Evolutionary conservation across 129 eudicot species (phyloP), one percentile per base, ranked within the genome.

Genomic region (Saussurea involucrata): DNA sequence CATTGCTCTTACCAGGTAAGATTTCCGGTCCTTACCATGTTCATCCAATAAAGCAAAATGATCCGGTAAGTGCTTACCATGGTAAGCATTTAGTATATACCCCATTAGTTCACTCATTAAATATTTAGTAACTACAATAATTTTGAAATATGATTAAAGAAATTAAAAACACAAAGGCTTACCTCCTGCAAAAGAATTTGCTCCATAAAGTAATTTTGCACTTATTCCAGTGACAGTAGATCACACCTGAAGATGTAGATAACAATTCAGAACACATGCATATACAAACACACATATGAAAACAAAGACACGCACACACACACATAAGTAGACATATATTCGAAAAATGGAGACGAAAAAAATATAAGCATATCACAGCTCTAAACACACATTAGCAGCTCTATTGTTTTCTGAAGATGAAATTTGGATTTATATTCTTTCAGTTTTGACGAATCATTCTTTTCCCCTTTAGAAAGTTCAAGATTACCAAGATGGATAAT

Each of bases 401-500:
- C 98, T 28, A 95, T 89, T 34, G 92, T 83, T 66, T 77, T 95
- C 80, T 95, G 84, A 81, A 95, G 90, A 85, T 95, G 98, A 80
- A 95, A 95, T 73, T 89, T 95, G 29, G 98, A 84, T 86, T 85
- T 86, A 27, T 91, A 92, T 73, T 91, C 96, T 82, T 91, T 95
- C 27, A 90, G 79, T 20, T 87, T 85, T 74, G 98, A 90, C 44
- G 98, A 85, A 88, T 95, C 98, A 77, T 82, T 20, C 77, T 95
- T 97, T 83, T 86, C 71, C 32, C 96, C 98, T 86, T 95, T 95
- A 2, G 83, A n/a, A 78, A 95, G 91, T 68, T 87, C 97, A 74
- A 95, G 65, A 84, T 95, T 95, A 83, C 98, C 98, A 57, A 95
- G 96, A 89, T 95, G 98, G 74, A 95, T 97, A 85, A 95, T 88